A percentile compares a stretch with the other conserved stretches of the same genome.
Evolutionary conservation across 163 green algal genomes (phyloP).

Genomic region (Prototheca wickerhamii): DNA sequence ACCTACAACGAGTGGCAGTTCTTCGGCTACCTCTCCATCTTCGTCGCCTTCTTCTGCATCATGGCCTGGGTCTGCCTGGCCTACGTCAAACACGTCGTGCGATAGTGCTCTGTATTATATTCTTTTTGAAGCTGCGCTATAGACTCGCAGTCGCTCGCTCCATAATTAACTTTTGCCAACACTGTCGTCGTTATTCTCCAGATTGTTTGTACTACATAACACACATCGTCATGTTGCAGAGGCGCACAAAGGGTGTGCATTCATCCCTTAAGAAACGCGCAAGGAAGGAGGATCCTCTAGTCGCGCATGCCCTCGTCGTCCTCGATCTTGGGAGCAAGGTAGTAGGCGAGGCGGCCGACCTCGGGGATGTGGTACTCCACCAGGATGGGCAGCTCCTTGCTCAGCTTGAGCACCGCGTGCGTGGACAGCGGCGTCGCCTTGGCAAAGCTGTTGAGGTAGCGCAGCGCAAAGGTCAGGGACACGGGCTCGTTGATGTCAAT

Average conservation of each 20-base stretch:
- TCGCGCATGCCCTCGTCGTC: constrained; percentile 71
- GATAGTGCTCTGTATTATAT: too few species aligned
- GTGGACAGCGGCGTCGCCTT: constrained; percentile 70
- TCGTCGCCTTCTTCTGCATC: neutral
- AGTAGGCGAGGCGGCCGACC: constrained; percentile 78
- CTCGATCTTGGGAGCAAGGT: constrained; percentile 96
- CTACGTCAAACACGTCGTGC: constrained; percentile 7
- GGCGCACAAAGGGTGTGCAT: too few species aligned
- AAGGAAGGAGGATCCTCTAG: too few species aligned
- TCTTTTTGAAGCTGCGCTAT: too few species aligned
- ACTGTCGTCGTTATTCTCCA: too few species aligned
- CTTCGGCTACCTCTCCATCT: neutral
- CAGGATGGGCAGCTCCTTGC: constrained; percentile 84
- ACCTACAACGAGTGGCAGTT: constrained; percentile 1
- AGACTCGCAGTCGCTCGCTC: too few species aligned
- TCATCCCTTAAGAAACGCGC: too few species aligned
- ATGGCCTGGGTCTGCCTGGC: neutral
- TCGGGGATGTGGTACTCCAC: constrained; percentile 89
- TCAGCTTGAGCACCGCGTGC: constrained; percentile 68
- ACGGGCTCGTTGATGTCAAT: constrained; percentile 91
- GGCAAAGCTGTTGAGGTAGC: constrained; percentile 87
- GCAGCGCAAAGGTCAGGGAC: constrained; percentile 84
- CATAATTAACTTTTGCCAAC: too few species aligned
- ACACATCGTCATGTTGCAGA: too few species aligned
- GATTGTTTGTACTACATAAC: too few species aligned